Evolutionary conservation across 1,284 basidiomycete species (phyloP).

Genomic region (Dichomitus squalens): DNA sequence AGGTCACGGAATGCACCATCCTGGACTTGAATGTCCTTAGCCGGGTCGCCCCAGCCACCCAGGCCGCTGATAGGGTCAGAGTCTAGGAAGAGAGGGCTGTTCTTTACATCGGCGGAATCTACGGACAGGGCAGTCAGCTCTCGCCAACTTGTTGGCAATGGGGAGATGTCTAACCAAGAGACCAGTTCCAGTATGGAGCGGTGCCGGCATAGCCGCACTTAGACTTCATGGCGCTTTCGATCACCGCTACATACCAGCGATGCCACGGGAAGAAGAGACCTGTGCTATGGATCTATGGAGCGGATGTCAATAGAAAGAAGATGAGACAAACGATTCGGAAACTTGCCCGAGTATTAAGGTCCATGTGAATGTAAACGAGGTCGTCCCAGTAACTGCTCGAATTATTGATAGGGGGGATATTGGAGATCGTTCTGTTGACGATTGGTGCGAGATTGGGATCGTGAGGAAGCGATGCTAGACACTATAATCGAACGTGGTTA

Average conservation of each 20-base stretch:
- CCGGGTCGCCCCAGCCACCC: constrained; percentile 41
- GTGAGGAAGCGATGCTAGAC: constrained; percentile 36
- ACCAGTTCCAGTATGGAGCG: constrained; percentile 45
- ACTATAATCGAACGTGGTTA: constrained; percentile 25
- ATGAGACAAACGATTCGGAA: neutral
- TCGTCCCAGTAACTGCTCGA: constrained; percentile 41
- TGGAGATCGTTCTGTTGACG: constrained; percentile 30
- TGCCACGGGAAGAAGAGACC: constrained; percentile 43
- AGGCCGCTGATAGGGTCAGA: constrained; percentile 34
- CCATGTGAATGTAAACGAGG: constrained; percentile 41
- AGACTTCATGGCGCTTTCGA: constrained; percentile 35
- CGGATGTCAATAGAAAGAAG: neutral
- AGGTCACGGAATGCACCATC: constrained; percentile 38
- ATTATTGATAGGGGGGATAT: constrained; percentile 34
- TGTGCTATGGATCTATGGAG: constrained; percentile 37
- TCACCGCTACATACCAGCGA: constrained; percentile 37
- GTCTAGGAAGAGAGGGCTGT: constrained; percentile 35
- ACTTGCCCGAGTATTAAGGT: constrained; percentile 32
- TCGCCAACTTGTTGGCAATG: no score
- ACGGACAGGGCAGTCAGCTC: neutral
- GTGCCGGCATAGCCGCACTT: constrained; percentile 38
- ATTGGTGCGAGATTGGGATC: constrained; percentile 27
- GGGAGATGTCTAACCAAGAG: constrained; percentile 28
- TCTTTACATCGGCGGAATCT: constrained; percentile 37
- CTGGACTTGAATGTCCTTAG: constrained; percentile 33